These are phyloP conservation scores for Lindgomyces ingoldianus DNA, from an alignment of 495 filamentous ascomycete genomes.

Conservation along the genomic window DNA sequence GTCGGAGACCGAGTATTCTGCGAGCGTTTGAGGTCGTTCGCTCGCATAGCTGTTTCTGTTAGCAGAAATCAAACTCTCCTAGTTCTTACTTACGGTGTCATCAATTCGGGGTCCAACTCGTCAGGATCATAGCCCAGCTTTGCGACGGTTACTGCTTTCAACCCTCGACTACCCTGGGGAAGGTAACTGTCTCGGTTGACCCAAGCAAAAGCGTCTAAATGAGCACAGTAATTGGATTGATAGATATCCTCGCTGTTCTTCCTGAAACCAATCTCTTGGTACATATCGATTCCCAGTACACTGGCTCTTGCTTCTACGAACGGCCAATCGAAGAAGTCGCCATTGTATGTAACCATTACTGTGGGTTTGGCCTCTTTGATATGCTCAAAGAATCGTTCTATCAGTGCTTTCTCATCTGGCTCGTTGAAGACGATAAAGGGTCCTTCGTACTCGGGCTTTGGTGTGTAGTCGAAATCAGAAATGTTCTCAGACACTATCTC, in stretches of 20 bases:
- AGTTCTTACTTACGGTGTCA: slow-evolving; percentile 62
- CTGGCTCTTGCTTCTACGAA: slow-evolving; percentile 94
- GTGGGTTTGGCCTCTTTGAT: slow-evolving; percentile 94
- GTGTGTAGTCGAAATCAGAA: slow-evolving; percentile 96
- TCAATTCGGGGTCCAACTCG: slow-evolving; percentile 95
- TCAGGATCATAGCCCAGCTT: slow-evolving; percentile 99
- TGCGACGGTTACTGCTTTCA: slow-evolving; percentile 96
- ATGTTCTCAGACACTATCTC: slow-evolving; percentile 99
- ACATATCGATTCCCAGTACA: slow-evolving; percentile 98
- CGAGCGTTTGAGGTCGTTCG: slow-evolving; percentile 88
- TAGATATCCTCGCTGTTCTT: slow-evolving; percentile 96
- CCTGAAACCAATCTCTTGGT: slow-evolving; percentile 92
- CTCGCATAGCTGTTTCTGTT: slow-evolving; percentile 62
- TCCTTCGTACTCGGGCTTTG: slow-evolving; percentile 91
- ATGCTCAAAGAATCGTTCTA: slow-evolving; percentile 93
- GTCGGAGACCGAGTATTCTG: slow-evolving; percentile 98
- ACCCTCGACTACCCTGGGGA: slow-evolving; percentile 92
- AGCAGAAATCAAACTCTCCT: not conserved
- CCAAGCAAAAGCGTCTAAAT: slow-evolving; percentile 99
- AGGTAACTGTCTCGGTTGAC: slow-evolving; percentile 98
- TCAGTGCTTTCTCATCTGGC: slow-evolving; percentile 80
- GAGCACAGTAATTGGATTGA: slow-evolving; percentile 89
- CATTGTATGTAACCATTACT: slow-evolving; percentile 99
- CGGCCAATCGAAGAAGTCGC: slow-evolving; percentile 99
- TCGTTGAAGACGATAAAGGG: slow-evolving; percentile 98